Evolutionary conservation across 257 asterid species (phyloP), one percentile per base, ranked within the genome.

Genomic region (Henckelia pumila): DNA sequence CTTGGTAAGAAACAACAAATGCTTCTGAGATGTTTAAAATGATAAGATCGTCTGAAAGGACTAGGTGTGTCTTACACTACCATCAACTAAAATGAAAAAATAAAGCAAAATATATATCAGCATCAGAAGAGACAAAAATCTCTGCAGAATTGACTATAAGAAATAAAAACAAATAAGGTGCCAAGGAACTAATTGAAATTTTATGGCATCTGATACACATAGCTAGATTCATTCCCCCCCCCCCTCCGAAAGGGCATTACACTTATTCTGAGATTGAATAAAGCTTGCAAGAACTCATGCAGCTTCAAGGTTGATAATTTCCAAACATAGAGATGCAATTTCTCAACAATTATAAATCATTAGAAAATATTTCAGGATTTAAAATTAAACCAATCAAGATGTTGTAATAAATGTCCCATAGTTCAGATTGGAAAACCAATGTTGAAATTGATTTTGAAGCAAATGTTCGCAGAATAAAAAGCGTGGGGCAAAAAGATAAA

Each of bases 1-100:
- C 70, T 44, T 52, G 63, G 70, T 79, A 59, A 86, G 85, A 70
- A 76, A 61, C 61, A 23, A 52, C 66, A 61, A 53, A 58, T 56
- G 40, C 49, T 10, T 30, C 35, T 25, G n/a, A 55, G 37, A 16
- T 23, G 44, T 56, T 61, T 68, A 66, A 66, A 58, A 49, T 50
- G 53, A 25, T 61, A 26, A 63, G 20, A 40, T 30, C 53, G 49
- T 62, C 28, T 66, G 32, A 50, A 64, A 63, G 71, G 59, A 59
- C 40, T 56, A 16, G 2, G 47, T 35, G 10, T 33, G 30, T 67
- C 23, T n/a, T 25, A 35, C 59, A 50, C 25, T 19, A 49, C 26
- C 3, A 64, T 52, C 44, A 62, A 22, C 56, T 16, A 59, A 14
- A 53, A 67, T 61, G 7, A 24, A 67, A 11, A 52, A 68, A 19